Evolutionary conservation across 139 green algal genomes (phyloP).

Genomic region (Protoeuglena noctilucae): DNA sequence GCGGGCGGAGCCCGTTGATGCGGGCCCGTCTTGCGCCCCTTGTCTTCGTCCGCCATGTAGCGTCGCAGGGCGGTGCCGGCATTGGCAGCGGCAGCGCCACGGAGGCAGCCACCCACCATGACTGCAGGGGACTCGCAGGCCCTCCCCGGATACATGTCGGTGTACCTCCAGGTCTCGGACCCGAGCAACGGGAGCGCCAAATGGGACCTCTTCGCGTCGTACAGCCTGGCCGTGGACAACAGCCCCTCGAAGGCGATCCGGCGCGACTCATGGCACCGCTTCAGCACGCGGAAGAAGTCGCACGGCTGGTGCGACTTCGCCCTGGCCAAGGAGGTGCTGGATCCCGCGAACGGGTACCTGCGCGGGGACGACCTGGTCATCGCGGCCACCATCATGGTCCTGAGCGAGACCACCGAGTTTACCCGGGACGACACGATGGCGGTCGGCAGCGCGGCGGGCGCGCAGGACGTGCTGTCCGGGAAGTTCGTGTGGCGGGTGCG

Average conservation of each 20-base stretch:
- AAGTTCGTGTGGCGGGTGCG: constrained; percentile 45
- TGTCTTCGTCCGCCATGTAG: no score
- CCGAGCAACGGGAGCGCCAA: constrained; percentile 14
- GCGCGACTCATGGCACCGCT: constrained; percentile 38
- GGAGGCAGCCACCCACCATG: no score
- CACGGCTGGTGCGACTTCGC: constrained; percentile 61
- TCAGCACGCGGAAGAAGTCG: constrained; percentile 44
- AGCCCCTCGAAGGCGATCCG: no score
- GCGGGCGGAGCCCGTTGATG: no score
- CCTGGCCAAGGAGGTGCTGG: constrained; percentile 18
- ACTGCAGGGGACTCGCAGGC: constrained; percentile 36
- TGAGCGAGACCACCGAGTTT: constrained; percentile 31
- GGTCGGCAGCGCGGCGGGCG: background rate
- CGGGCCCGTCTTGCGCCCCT: no score
- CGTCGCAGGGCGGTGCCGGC: no score
- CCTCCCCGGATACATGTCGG: constrained; percentile 33
- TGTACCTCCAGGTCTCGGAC: constrained; percentile 33
- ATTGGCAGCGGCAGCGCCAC: no score
- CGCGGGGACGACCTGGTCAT: constrained; percentile 32
- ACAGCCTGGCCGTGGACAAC: constrained; percentile 32
- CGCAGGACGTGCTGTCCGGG: constrained; percentile 27
- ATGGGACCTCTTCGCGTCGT: constrained; percentile 45
- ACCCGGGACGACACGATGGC: constrained; percentile 15
- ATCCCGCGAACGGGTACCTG: constrained; percentile 25
- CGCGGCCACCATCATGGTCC: constrained; percentile 38